A percentile compares a stretch with the other conserved stretches of the same genome.
These are phyloP conservation scores for Elaeagnus macrophylla DNA, from an alignment of 306 rosid species.

Conservation along the genomic window DNA sequence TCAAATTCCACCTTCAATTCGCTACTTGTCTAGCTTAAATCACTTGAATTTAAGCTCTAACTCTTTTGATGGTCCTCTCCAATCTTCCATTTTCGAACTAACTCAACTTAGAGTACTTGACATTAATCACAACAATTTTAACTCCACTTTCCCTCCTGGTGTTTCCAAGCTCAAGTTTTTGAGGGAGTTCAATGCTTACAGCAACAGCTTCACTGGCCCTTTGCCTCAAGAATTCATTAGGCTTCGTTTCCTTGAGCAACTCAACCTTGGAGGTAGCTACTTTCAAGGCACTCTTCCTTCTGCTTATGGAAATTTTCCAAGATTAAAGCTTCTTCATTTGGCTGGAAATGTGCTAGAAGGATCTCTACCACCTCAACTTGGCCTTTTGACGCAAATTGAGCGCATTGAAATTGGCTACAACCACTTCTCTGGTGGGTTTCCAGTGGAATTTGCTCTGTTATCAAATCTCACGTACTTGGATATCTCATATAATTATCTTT, in stretches of 20 bases:
- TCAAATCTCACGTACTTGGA: conserved; percentile 60
- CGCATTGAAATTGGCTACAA: conserved; percentile 89
- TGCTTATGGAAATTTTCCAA: conserved; percentile 44
- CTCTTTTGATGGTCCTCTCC: conserved; percentile 49
- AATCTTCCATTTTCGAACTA: conserved; percentile 50
- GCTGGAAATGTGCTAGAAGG: conserved; percentile 73
- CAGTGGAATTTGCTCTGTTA: conserved; percentile 37
- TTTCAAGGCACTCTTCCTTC: conserved; percentile 53
- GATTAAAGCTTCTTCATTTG: conserved; percentile 44
- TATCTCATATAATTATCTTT: conserved; percentile 42
- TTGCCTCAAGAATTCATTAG: conserved; percentile 43
- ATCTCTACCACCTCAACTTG: conserved; percentile 48
- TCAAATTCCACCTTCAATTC: conserved; percentile 46
- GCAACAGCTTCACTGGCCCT: conserved; percentile 73
- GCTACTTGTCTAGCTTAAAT: conserved; percentile 38
- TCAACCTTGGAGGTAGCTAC: conserved; percentile 94
- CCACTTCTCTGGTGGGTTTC: conserved; percentile 45
- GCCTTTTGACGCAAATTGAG: conserved; percentile 41
- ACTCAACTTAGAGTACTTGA: conserved; percentile 49
- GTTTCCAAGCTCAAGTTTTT: conserved; percentile 69
- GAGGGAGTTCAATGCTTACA: conserved; percentile 60
- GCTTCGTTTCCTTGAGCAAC: conserved; percentile 59
- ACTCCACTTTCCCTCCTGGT: conserved; percentile 72
- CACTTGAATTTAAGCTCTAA: conserved; percentile 73
- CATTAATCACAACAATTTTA: conserved; percentile 63